Evolutionary conservation across 805 yeast species (phyloP), one percentile per base, ranked within the genome.

Genomic region (Saturnispora kantuleensis): DNA sequence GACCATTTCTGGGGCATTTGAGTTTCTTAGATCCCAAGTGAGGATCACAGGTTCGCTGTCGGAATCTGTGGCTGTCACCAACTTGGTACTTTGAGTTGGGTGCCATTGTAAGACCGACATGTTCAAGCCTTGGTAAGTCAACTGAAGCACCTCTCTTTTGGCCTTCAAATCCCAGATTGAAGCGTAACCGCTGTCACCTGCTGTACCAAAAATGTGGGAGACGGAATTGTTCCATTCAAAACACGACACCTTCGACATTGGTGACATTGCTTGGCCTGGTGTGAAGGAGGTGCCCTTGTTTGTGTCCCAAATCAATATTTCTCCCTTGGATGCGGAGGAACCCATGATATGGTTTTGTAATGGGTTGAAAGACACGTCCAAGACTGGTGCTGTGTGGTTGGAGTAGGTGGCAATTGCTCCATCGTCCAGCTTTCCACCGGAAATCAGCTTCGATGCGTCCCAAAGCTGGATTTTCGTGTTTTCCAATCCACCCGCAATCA

Each of bases 111-210:
- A 94, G 48, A 76, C 74, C 31, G 94, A 78, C 41, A 90, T 73
- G 45, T 81, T 81, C 18, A 88, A 81, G 7, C 81, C 78, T 17
- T 79, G 68, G 62, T 86, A 85, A 46, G 79, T 74, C 59, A 93
- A 71, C 62, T 87, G 96, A 49, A 93, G 68, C 18, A 90, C 95
- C 65, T 90, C 97, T 57, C 86, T 77, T 59, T 81, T 82, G 35
- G 88, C 79, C 57, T 84, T 84, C 52, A 89, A 69, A 65, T 93
- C 97, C 97, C 97, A 93, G 52, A 93, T 81, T 1, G 96, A 82
- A 3, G 96, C 81, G 60, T 77, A 84, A 12, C 95, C 94, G 12
- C 86, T 75, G 54, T 79, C 76, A 39, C 95, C 87, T 10, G 95
- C 94, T 42, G 86, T 73, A 15, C 97, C 97, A 62, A 93, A 77